Conservation (phyloP, 495 filamentous ascomycete species). For the Hypoxylon crocopeplum region DNA sequence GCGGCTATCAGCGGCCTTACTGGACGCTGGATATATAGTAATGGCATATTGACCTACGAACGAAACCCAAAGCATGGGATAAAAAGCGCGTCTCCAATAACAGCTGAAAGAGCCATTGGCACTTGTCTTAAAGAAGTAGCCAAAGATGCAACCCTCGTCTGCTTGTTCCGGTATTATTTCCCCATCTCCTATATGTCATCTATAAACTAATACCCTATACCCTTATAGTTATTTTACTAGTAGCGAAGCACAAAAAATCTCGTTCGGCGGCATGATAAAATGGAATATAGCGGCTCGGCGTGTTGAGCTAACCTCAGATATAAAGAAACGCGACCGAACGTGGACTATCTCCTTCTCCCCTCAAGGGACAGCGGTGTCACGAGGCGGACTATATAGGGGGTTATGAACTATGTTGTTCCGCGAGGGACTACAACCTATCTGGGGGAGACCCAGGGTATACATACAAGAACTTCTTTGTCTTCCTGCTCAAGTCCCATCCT, state of each 20-base stretch:
- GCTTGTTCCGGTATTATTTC: background rate
- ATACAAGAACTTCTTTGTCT: too few relatives aligned
- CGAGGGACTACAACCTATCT: too few relatives aligned
- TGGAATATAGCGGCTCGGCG: background rate
- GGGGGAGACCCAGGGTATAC: too few relatives aligned
- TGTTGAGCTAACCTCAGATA: background rate
- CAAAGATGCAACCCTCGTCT: background rate
- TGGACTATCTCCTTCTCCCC: background rate
- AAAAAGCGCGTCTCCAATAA: background rate
- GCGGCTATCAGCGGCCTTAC: background rate
- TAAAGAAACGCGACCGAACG: background rate
- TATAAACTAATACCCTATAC: background rate
- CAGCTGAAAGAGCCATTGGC: background rate
- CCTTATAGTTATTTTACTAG: background rate
- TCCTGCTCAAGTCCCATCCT: too few relatives aligned
- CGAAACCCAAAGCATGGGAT: background rate
- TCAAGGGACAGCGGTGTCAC: too few relatives aligned
- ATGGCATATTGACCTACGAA: background rate
- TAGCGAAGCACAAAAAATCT: background rate
- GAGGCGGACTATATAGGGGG: too few relatives aligned
- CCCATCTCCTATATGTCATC: background rate
- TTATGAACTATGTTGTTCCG: too few relatives aligned
- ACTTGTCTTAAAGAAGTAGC: conserved; percentile 4
- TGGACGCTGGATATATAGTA: background rate
- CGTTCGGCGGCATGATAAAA: background rate